Evolutionary conservation across 441 rosid species (phyloP).

Genomic region (Gossypium schwendimanii): DNA sequence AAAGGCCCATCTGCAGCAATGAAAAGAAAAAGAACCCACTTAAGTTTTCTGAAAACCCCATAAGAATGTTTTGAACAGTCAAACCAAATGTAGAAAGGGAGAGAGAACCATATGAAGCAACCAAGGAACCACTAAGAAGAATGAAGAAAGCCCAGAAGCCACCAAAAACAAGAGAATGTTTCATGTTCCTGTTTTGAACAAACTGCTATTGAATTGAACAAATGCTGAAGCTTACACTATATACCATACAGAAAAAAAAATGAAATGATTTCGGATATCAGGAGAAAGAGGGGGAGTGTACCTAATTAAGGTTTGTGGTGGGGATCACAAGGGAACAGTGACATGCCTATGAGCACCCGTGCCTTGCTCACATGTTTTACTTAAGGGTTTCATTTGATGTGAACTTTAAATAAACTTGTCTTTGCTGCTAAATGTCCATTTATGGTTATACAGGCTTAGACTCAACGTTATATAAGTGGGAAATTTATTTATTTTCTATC

Average conservation of each 20-base stretch:
- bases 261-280: neutral
- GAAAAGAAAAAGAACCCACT: neutral
- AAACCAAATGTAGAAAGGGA: constrained; percentile 7
- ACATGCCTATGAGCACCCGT: constrained; percentile 2
- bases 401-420: neutral
- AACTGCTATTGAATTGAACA: neutral
- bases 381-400: constrained; percentile 19
- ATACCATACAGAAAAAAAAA: neutral
- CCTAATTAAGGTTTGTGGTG: neutral
- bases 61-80: neutral
- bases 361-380: constrained; percentile 25
- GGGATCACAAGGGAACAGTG: constrained; percentile 31
- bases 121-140: constrained; percentile 19
- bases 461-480: neutral
- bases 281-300: neutral
- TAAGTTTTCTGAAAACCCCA: neutral
- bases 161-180: neutral
- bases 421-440: neutral
- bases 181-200: neutral
- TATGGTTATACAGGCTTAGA: constrained; percentile 2
- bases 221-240: neutral
- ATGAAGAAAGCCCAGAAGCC: constrained; percentile 22
- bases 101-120: constrained; percentile 33
- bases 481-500: neutral
- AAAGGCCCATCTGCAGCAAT: constrained; percentile 39